Evolutionary conservation across 176 grass and related monocot genomes (phyloP).

Genomic region (Cenchrus americanus): DNA sequence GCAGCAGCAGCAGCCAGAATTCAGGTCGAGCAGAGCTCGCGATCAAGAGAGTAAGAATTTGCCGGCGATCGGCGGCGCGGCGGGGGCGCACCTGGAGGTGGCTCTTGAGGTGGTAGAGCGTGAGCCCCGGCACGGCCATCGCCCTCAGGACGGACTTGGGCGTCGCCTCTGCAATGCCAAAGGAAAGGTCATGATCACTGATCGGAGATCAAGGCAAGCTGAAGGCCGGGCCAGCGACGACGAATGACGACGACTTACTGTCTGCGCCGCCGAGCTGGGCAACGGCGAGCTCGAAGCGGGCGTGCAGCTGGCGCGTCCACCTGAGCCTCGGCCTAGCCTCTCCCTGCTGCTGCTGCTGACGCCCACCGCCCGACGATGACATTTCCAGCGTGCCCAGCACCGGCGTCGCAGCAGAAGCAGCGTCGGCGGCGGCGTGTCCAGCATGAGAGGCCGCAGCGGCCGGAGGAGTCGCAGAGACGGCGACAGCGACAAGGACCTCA

Average conservation of each 20-base stretch:
- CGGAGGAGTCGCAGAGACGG: slow-evolving; percentile 7
- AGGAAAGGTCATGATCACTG: not conserved
- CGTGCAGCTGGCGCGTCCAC: slow-evolving; percentile 84
- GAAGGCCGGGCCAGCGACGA: not conserved
- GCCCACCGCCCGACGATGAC: not conserved
- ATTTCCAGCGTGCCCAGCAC: slow-evolving; percentile 49
- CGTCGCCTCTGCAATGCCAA: slow-evolving; percentile 74
- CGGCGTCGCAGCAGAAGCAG: slow-evolving; percentile 7
- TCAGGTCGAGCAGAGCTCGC: not conserved
- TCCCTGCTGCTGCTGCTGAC: slow-evolving; percentile 8
- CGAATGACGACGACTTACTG: slow-evolving; percentile 40
- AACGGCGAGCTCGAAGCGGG: slow-evolving; percentile 66
- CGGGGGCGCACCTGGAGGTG: slow-evolving; percentile 71
- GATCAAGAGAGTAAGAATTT: not conserved
- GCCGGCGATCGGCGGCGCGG: not conserved
- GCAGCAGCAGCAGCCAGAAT: slow-evolving; percentile 19
- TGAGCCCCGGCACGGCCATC: slow-evolving; percentile 79
- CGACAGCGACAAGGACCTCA: not conserved
- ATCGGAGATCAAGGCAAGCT: not conserved
- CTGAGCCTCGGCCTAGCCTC: slow-evolving; percentile 61
- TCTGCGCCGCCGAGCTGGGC: slow-evolving; percentile 77
- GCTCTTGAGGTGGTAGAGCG: slow-evolving; percentile 91
- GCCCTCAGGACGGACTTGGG: slow-evolving; percentile 74
- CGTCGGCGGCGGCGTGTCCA: slow-evolving; percentile 23
- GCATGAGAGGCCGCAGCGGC: slow-evolving; percentile 50